Conservation (phyloP, 768 basidiomycete genomes). For the Lactarius tabidus region DNA sequence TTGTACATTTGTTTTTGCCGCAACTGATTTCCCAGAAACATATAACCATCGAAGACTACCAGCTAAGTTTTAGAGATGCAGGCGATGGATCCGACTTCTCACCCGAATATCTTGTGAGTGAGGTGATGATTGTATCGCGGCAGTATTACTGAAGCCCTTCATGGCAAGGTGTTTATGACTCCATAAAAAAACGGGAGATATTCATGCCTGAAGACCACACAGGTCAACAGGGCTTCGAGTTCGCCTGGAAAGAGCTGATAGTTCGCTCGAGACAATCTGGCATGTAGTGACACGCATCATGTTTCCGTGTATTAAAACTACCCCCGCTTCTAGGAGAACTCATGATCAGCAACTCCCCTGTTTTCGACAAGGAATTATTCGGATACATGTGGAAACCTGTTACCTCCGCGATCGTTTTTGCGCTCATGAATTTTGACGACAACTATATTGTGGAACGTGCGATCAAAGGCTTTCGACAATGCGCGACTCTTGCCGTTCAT, state of each 20-base stretch:
- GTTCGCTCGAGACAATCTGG: conserved; percentile 77
- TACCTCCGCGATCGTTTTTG: conserved; percentile 91
- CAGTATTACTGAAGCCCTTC: background rate
- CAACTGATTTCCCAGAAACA: conserved; percentile 60
- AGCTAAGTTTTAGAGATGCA: conserved; percentile 85
- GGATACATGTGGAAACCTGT: conserved; percentile 88
- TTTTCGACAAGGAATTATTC: conserved; percentile 93
- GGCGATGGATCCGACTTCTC: conserved; percentile 84
- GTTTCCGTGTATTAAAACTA: background rate
- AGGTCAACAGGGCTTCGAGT: conserved; percentile 95
- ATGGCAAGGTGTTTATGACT: conserved; percentile 88
- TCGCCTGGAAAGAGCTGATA: conserved; percentile 96
- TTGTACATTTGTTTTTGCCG: conserved; percentile 7
- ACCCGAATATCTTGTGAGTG: conserved; percentile 72
- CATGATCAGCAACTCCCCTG: conserved; percentile 72
- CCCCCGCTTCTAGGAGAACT: conserved; percentile 45
- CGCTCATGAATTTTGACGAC: conserved; percentile 94
- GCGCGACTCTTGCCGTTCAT: conserved; percentile 85
- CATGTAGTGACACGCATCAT: conserved; percentile 34
- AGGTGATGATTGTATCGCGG: background rate
- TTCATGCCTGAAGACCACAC: conserved; percentile 97
- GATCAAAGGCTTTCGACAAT: conserved; percentile 95
- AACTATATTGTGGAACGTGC: conserved; percentile 94
- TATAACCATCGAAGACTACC: conserved; percentile 95
- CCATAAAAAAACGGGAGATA: conserved; percentile 91